Evolutionary conservation across 495 filamentous ascomycete genomes (phyloP), one percentile per base, ranked within the genome.

Genomic region (Penicillium macrosclerotiorum): DNA sequence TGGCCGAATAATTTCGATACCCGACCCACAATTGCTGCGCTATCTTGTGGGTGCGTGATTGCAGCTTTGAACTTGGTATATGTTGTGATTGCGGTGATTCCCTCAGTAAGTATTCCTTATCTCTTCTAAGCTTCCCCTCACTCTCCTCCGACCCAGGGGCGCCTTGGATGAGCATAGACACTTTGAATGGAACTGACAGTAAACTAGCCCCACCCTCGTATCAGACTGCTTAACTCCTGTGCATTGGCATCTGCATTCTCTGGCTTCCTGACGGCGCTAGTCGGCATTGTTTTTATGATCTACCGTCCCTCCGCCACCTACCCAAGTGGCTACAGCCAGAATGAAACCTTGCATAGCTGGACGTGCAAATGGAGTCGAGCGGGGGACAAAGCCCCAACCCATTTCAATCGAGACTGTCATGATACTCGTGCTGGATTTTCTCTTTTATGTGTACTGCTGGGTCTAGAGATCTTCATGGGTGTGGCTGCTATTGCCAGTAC

Each of bases 1-100:
- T 79, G 76, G 76, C 76, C 76, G 6, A 37, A 68, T 42, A 71
- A 75, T 37, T 56, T 79, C 31, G 75, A 79, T 42, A 19, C 71
- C 5, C 70, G 74, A 9, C 73, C 73, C 1, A 72, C 68, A 9
- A 63, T 68, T 19, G 69, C 74, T 7, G 42, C 68, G 0, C 26
- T 79, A 4, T 58, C 73, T 7, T 75, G 72, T 42, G 76, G 74
- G 2, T 63, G 65, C 32, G 51, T 77, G 6, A 58, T 79, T 30
- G 47, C 60, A 1, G 49, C 66, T 11, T 49, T 68, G 40, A 71
- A 65, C 31, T 11, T 76, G 40, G 38, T 65, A 8, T 77, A 77
- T 44, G 60, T 75, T 22, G 45, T 65, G 2, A 46, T 53, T 14
- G 66, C 74, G 16, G 50, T 78, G 22, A 47, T 75, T 14, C 73